Percentiles rank a stretch among this genome's conserved stretches.
Conservation (phyloP, 305 asterid species). For the Nicotiana rustica region DNA sequence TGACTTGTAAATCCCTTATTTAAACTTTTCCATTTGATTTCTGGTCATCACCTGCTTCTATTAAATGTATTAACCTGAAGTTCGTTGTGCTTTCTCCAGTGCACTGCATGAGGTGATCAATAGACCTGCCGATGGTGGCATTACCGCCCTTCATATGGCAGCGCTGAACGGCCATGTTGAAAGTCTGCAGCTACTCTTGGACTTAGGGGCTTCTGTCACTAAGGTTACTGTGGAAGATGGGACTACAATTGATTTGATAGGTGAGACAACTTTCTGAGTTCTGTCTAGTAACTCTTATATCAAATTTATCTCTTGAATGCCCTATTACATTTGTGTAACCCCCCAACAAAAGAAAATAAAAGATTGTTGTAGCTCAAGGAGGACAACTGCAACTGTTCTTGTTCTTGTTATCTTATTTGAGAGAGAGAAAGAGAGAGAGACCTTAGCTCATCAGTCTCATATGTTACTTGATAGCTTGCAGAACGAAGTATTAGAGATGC, state of each 20-base stretch:
- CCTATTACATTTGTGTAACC: constrained; percentile 7
- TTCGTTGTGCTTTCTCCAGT: constrained; percentile 44
- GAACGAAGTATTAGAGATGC: too few relatives aligned
- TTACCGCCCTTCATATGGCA: constrained; percentile 92
- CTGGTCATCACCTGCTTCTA: neutral
- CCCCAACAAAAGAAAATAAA: neutral
- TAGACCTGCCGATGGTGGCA: constrained; percentile 89
- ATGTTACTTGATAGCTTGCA: too few relatives aligned
- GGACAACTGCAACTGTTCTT: neutral
- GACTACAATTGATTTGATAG: constrained; percentile 83
- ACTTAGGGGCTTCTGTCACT: constrained; percentile 78
- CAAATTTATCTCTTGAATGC: constrained; percentile 18
- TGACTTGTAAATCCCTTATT: constrained; percentile 52
- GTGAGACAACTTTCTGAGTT: constrained; percentile 41
- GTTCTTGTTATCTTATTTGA: too few relatives aligned
- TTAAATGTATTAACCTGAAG: constrained; percentile 10
- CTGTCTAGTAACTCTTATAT: neutral
- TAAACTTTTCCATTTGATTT: neutral
- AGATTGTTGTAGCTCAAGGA: neutral
- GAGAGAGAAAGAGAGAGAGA: too few relatives aligned
- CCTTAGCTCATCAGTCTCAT: too few relatives aligned
- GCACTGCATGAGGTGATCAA: constrained; percentile 70
- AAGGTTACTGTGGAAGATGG: constrained; percentile 78
- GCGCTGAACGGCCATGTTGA: constrained; percentile 84
- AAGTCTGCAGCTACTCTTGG: constrained; percentile 76